Base-by-base conservation (phyloP, 169 alveolate species). In the Sarcocystis neurona region DNA sequence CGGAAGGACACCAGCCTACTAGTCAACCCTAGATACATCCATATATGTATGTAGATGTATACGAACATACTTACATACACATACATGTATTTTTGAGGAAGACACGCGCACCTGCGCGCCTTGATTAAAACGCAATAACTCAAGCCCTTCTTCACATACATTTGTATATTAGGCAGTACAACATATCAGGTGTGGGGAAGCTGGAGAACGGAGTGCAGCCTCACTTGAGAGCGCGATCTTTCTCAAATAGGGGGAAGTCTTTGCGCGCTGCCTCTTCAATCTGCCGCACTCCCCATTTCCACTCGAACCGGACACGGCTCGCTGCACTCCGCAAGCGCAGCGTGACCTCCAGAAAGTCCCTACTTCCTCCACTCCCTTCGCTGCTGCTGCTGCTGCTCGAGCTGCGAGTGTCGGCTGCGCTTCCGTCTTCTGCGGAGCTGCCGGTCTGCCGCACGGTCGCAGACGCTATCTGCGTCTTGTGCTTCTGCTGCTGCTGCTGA, bases 251-350 rank as follows among this genome's bases (percentile, higher is more conserved):
- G 41, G 82, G 82, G 56, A 72, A 23, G 39, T 72, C 43, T n/a
- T 53, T n/a, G 20, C 56, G 1, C 18, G 82, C 50, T 48, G 34
- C 5, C 58, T 27, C 27, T 53, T 39, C 32, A 18, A 72, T 48
- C 23, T 37, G 39, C 53, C 41, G 43, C 5, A 32, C 41, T 1
- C 82, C 82, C 82, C 82, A 72, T 34, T 5, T 10, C 82, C 82
- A 72, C 37, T 72, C 82, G 56, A 39, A 56, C 4, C 82, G 47
- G 47, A 72, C 82, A 37, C 50, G 82, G 53, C 41, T 72, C 34
- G 82, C 10, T n/a, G 82, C 56, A 23, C 41, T 53, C 58, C 58
- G 41, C 37, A 72, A 56, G 34, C 32, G 15, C 37, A 72, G 30
- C 39, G 41, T 5, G 27, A 72, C 82, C 23, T 72, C 82, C 32